These are phyloP conservation scores for Xylaria sp. DNA, from an alignment of 495 filamentous ascomycete species.

Conservation along the genomic window DNA sequence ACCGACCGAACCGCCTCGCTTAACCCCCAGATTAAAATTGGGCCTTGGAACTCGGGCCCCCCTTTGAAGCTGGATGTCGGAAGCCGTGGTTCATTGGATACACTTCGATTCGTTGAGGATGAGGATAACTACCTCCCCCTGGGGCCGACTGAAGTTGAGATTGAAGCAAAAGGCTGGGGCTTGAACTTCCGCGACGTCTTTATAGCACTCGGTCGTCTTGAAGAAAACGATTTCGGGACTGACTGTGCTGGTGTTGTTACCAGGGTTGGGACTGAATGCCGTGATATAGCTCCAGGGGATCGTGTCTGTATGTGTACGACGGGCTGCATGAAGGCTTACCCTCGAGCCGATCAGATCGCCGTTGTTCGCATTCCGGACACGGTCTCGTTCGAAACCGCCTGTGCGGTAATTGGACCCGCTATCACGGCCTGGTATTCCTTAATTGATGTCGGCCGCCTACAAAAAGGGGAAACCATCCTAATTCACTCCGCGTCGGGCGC, in stretches of 20 bases:
- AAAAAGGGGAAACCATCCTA: constrained; percentile 57
- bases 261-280: neutral
- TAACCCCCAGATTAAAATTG: neutral
- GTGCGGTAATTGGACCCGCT: constrained; percentile 53
- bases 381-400: constrained; percentile 37
- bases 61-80: neutral
- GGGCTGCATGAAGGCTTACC: neutral
- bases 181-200: constrained; percentile 6
- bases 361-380: constrained; percentile 38
- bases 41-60: neutral
- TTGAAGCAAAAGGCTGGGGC: neutral
- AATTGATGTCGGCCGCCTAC: constrained; percentile 44
- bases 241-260: constrained; percentile 3
- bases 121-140: neutral
- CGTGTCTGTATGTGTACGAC: neutral
- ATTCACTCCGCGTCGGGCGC: constrained; percentile 62
- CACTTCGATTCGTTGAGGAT: neutral
- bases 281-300: neutral
- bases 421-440: constrained; percentile 60
- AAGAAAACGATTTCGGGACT: neutral
- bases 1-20: neutral
- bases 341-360: neutral
- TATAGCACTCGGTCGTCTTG: neutral
- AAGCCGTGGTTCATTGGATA: neutral
- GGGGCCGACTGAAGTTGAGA: neutral